Percentiles rank a stretch among this genome's conserved stretches.
phyloP scores from a whole-genome alignment of 768 basidiomycete genomes.

The Pleurotus tuoliensis region DNA sequence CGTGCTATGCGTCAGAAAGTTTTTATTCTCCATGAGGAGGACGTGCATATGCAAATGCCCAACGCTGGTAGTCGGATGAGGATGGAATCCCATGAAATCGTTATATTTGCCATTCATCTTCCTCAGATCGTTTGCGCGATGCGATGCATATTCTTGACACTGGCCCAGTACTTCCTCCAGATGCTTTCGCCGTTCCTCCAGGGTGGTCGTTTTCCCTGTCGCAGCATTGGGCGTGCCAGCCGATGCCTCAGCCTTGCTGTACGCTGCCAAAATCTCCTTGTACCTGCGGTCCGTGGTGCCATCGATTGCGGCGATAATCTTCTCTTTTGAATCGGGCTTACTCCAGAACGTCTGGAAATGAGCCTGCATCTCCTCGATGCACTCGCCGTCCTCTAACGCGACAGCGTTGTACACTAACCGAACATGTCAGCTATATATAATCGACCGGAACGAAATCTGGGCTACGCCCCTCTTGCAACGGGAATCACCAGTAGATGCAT shows the following conservation, averaged over 20 bases:
- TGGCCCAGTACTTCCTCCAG: too few relatives aligned
- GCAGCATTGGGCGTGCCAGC: too few relatives aligned
- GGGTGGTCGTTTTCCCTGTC: too few relatives aligned
- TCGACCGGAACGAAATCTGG: background rate
- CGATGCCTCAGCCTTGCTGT: background rate
- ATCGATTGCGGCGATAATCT: background rate
- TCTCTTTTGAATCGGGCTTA: background rate
- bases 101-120: background rate
- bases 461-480: conserved; percentile 6
- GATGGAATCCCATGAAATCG: conserved; percentile 11
- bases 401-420: background rate
- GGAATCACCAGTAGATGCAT: conserved; percentile 13
- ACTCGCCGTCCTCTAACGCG: background rate
- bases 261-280: background rate
- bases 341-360: background rate
- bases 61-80: conserved; percentile 11
- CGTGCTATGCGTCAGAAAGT: conserved; percentile 10
- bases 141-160: too few relatives aligned
- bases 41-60: conserved; percentile 16
- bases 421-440: background rate
- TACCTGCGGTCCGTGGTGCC: background rate
- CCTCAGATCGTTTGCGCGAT: background rate
- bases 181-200: too few relatives aligned
- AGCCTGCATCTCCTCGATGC: background rate
- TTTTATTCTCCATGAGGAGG: background rate